phyloP scores from a whole-genome alignment of 2,329 filamentous ascomycete species.

The Zymoseptoria brevis region DNA sequence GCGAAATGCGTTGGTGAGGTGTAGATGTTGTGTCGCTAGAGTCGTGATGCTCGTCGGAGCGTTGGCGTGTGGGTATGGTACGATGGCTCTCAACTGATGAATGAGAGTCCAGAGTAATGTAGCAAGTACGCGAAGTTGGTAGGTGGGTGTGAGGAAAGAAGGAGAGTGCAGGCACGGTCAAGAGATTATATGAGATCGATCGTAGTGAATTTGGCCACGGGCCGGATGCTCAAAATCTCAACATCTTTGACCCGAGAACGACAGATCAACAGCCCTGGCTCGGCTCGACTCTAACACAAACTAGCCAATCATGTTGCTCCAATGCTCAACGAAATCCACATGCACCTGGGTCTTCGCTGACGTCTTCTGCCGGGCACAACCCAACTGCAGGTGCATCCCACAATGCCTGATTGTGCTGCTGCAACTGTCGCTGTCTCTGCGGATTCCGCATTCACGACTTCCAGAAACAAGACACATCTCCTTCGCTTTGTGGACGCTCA shows the following conservation, averaged over 20 bases:
- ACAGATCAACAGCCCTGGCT: neutral
- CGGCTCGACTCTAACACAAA: neutral
- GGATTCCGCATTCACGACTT: no score
- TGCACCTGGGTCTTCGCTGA: neutral
- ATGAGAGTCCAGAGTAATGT: neutral
- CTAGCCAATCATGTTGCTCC: neutral
- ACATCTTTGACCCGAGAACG: neutral
- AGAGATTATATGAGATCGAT: neutral
- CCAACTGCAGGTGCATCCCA: neutral
- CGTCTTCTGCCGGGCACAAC: neutral
- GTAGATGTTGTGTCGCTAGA: neutral
- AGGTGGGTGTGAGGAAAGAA: neutral
- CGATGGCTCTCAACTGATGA: neutral
- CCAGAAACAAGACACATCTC: neutral
- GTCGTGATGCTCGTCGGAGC: neutral
- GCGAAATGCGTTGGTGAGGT: neutral
- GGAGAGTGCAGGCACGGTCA: neutral
- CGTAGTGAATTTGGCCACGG: no score
- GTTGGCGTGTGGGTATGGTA: neutral
- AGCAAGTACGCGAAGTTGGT: neutral
- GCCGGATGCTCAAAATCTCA: no score
- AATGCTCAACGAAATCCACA: neutral
- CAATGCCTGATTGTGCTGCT: neutral
- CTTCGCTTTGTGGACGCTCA: neutral
- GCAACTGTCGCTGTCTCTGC: neutral